These are phyloP conservation scores for Isabelozyma rhagii DNA, from an alignment of 805 yeast genomes.

Conservation along the genomic window DNA sequence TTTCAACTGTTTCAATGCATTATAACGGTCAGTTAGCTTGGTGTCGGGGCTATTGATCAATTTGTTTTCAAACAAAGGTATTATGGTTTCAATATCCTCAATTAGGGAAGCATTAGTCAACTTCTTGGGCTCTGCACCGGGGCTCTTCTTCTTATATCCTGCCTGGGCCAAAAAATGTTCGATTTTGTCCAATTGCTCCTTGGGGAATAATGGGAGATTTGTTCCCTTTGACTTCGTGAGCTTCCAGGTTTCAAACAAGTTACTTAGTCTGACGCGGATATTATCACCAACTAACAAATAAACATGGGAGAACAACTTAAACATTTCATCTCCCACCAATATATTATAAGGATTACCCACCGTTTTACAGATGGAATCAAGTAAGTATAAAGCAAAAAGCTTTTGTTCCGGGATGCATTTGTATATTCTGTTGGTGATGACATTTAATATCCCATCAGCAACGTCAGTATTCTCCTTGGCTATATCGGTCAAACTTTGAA, in stretches of 20 bases:
- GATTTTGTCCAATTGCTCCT: conserved; percentile 64
- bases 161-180: conserved; percentile 60
- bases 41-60: conserved; percentile 31
- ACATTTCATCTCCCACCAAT: conserved; percentile 66
- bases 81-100: conserved; percentile 33
- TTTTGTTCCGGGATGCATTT: conserved; percentile 81
- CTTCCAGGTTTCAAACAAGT: conserved; percentile 87
- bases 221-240: conserved; percentile 54
- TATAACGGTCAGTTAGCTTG: conserved; percentile 41
- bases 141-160: conserved; percentile 14
- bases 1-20: conserved; percentile 44
- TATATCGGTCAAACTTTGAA: conserved; percentile 74
- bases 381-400: conserved; percentile 74
- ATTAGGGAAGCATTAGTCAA: conserved; percentile 23
- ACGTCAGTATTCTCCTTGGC: conserved; percentile 81
- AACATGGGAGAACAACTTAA: conserved; percentile 67
- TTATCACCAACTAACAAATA: conserved; percentile 76
- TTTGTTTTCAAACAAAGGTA: conserved; percentile 42
- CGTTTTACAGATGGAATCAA: conserved; percentile 90
- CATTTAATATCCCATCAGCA: conserved; percentile 74
- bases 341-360: conserved; percentile 89
- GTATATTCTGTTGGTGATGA: conserved; percentile 70
- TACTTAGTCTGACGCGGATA: conserved; percentile 70
- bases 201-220: conserved; percentile 70
- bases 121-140: conserved; percentile 1